Percentiles rank a stretch among this genome's conserved stretches.
phyloP scores from a whole-genome alignment of 768 basidiomycete genomes.

The Hydnum rufescens region DNA sequence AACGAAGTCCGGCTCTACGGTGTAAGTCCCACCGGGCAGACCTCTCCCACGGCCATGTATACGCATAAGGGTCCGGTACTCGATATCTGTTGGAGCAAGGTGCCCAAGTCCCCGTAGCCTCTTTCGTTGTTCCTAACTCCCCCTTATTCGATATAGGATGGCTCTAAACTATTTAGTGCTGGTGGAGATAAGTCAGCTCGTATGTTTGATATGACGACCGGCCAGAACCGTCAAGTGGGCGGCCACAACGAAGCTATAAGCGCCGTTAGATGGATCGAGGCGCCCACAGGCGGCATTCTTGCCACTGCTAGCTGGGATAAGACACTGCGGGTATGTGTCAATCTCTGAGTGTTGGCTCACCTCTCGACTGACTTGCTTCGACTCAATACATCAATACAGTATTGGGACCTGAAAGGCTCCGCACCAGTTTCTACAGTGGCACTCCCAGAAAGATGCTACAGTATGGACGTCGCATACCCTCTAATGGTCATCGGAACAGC shows the following conservation, averaged over 20 bases:
- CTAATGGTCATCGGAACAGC: conserved; percentile 20
- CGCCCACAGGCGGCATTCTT: conserved; percentile 12
- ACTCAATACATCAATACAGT: conserved; percentile 13
- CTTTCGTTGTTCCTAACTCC: background rate
- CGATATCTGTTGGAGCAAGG: conserved; percentile 22
- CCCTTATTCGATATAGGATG: conserved; percentile 14
- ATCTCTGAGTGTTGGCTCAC: background rate
- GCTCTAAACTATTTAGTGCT: conserved; percentile 21
- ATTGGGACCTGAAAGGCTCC: conserved; percentile 22
- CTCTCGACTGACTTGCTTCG: background rate
- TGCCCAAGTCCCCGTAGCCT: conserved; percentile 10
- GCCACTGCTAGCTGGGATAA: conserved; percentile 28
- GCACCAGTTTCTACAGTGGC: conserved; percentile 18
- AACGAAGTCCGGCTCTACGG: conserved; percentile 8
- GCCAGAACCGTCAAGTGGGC: conserved; percentile 18
- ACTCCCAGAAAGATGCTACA: conserved; percentile 21
- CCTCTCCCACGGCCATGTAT: conserved; percentile 18
- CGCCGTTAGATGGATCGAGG: conserved; percentile 12
- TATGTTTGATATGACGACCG: conserved; percentile 21
- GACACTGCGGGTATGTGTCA: conserved; percentile 19
- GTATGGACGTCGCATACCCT: conserved; percentile 10
- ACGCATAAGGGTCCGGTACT: conserved; percentile 24
- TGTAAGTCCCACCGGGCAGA: conserved; percentile 3
- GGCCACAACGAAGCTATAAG: conserved; percentile 20
- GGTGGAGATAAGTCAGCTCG: conserved; percentile 25